Evolutionary conservation across 164 flowering plant genomes (phyloP), one percentile per base, ranked within the genome.

Genomic region (Kingdonia uniflora): DNA sequence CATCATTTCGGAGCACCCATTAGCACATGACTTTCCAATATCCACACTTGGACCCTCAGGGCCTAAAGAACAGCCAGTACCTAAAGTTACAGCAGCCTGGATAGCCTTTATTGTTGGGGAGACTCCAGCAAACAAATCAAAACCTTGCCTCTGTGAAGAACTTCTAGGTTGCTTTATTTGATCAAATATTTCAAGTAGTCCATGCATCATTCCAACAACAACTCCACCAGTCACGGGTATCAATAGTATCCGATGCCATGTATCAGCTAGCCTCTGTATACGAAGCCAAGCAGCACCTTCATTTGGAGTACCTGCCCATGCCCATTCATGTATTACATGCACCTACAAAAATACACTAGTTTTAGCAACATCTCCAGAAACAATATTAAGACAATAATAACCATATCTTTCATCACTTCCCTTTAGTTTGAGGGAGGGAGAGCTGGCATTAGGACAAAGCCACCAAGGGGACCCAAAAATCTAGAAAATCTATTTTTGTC

Each of bases 221-320:
- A 94, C 92, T 62, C 99, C 99, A 59, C 99, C 97, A 0, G 95
- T 79, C 38, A 94, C 97, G 6, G 99, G 99, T 61, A 94, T 81
- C 41, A 94, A 62, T 57, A 94, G 82, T 66, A 94, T 86, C 24
- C 97, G 74, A 59, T 94, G 99, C 99, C 99, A 94, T 41, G 99
- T 94, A 55, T 86, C 96, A 44, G 91, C 86, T 51, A 94, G 61
- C 58, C 96, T 78, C 71, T 89, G 99, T 56, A 88, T 57, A 26
- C 97, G 91, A 19, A 94, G 86, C 99, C 99, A 94, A 62, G 99
- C 87, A 71, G 99, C 96, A 68, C 99, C 99, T 57, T 94, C 99
- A 54, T 76, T 84, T 35, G 97, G 99, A 42, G 99, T 94, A 43
- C 97, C 99, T 40, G 96, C 99, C 97, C 96, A 89, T 2, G 91